Conservation (phyloP, 2,329 filamentous ascomycete species). For the Colletotrichum spinosum region DNA sequence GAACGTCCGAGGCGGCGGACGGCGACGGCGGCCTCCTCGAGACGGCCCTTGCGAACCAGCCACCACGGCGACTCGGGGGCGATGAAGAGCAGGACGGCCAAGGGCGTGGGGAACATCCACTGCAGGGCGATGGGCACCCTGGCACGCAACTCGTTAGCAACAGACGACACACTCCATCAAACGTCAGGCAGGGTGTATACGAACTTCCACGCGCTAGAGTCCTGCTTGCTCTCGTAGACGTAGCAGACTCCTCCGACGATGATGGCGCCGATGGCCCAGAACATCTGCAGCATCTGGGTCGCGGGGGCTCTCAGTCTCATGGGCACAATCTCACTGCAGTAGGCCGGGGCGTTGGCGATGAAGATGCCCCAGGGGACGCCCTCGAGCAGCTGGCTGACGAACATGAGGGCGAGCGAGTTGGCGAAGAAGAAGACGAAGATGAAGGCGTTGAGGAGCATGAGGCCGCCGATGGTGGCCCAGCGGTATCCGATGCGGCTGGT, state of each 20-base stretch:
- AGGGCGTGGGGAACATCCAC: conserved; percentile 69
- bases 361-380: conserved; percentile 76
- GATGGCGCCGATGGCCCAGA: conserved; percentile 72
- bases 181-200: conserved; percentile 6
- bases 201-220: conserved; percentile 40
- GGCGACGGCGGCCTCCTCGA: conserved; percentile 56
- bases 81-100: conserved; percentile 61
- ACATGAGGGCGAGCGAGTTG: conserved; percentile 55
- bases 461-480: conserved; percentile 65
- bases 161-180: conserved; percentile 33
- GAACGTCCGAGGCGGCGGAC: conserved; percentile 58
- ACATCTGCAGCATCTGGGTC: conserved; percentile 75
- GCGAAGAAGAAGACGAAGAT: conserved; percentile 66
- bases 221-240: conserved; percentile 55
- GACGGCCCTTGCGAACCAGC: conserved; percentile 64
- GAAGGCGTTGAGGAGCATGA: conserved; percentile 68
- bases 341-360: conserved; percentile 73
- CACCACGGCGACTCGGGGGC: conserved; percentile 68
- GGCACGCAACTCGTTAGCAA: conserved; percentile 45
- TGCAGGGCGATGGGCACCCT: conserved; percentile 67
- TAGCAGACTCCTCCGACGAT: conserved; percentile 70
- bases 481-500: conserved; percentile 70
- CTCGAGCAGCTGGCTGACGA: conserved; percentile 68
- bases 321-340: conserved; percentile 71
- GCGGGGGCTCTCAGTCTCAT: conserved; percentile 66